Base-by-base conservation (phyloP, 2,329 filamentous ascomycete genomes). In the Neonectria magnoliae region DNA sequence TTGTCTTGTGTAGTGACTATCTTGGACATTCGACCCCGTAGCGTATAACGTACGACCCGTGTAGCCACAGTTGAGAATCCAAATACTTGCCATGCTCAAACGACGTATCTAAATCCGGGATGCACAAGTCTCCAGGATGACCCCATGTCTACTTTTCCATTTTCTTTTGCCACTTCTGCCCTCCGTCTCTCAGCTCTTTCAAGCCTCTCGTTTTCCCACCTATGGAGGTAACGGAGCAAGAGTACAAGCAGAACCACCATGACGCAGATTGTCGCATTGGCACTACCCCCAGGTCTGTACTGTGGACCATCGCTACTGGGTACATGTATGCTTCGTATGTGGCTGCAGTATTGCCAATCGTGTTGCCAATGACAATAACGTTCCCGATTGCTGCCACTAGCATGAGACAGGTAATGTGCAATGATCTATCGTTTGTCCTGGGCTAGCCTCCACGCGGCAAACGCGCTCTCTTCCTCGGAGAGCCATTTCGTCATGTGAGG, bases 201-300 rank as follows among this genome's bases (percentile, higher is more conserved):
- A 3, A 91, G 76, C 68, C 85, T 85, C 73, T 77, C 81, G 66
- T 92, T 92, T 78, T 91, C 86, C 76, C 82, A 84, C 14, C 81
- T 81, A 20, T 91, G 79, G 22, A 90, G 76, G 7, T 80, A 78
- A 6, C 89, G 82, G 44, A 91, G 74, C 1, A 78, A 58, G 0
- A 89, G 68, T 0, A 88, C 87, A 6, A 91, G 74, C 0, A 84
- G 62, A 0, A 82, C 85, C 0, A 88, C 89, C 47, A 91, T 79
- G 7, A 91, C 76, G 77, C 89, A 90, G 45, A 91, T 87, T 0
- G 81, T 84, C 0, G 89, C 85, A 67, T 89, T 91, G 3, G 90
- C 84, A 60, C 81, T 85, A 0, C 90, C 90, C 2, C 85, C 88
- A 1, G 80, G 75, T 3, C 82, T 78, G 60, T 85, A 87, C 5